Conservation (phyloP, 768 basidiomycete genomes). For the Panellus pusillus region DNA sequence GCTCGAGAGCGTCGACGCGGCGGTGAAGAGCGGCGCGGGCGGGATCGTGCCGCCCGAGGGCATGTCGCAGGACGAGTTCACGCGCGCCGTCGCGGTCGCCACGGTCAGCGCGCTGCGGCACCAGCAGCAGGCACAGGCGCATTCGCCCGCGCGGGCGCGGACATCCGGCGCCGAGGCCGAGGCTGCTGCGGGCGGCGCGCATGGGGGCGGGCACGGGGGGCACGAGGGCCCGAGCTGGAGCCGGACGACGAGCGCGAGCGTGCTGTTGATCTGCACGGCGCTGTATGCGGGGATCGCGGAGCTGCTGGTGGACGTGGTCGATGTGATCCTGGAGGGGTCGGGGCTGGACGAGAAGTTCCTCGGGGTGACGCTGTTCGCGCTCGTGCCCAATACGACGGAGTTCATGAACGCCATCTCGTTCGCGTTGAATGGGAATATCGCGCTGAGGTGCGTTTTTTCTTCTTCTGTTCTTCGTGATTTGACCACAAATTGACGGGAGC, state of each 20-base stretch:
- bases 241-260: constrained; percentile 83
- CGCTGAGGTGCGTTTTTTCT: constrained; percentile 67
- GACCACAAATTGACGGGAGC: background rate
- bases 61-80: constrained; percentile 86
- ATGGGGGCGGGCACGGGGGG: constrained; percentile 65
- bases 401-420: constrained; percentile 99
- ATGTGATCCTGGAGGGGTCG: constrained; percentile 85
- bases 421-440: constrained; percentile 94
- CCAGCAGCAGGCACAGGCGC: constrained; percentile 54
- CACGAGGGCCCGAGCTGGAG: constrained; percentile 99
- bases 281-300: constrained; percentile 98
- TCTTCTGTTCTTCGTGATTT: background rate
- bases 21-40: constrained; percentile 58
- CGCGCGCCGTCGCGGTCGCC: constrained; percentile 89
- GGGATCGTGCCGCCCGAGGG: constrained; percentile 60
- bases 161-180: constrained; percentile 33
- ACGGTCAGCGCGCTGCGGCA: constrained; percentile 90
- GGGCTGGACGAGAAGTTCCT: constrained; percentile 98
- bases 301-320: constrained; percentile 91
- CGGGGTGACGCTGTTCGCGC: constrained; percentile 92
- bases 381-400: constrained; percentile 98
- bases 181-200: constrained; percentile 37
- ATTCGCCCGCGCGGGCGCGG: constrained; percentile 49
- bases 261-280: constrained; percentile 85
- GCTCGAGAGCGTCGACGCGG: constrained; percentile 75